Conservation (phyloP, 768 basidiomycete species). For the Coprinellus micaceus region DNA sequence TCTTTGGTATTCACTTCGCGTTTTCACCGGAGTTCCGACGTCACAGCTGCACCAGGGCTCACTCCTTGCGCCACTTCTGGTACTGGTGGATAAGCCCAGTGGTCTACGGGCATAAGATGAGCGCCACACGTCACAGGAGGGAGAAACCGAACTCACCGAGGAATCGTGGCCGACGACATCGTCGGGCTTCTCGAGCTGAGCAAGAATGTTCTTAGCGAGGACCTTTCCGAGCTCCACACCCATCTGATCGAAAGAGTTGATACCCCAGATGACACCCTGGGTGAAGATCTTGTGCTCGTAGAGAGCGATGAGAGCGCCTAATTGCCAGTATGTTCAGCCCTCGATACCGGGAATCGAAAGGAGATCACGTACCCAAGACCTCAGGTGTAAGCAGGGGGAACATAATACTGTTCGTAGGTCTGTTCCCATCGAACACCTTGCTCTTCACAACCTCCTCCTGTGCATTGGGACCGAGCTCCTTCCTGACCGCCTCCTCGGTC, state of each 20-base stretch:
- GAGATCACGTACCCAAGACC: slow-evolving; percentile 58
- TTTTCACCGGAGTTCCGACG: not conserved
- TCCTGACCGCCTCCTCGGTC: slow-evolving; percentile 80
- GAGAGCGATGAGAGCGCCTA: slow-evolving; percentile 77
- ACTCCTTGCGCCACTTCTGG: slow-evolving; percentile 83
- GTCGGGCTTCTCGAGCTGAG: slow-evolving; percentile 74
- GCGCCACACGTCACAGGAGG: slow-evolving; percentile 10
- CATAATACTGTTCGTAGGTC: slow-evolving; percentile 93
- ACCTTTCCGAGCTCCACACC: slow-evolving; percentile 98
- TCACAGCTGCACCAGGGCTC: slow-evolving; percentile 7
- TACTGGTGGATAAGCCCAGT: slow-evolving; percentile 97
- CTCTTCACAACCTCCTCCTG: slow-evolving; percentile 88
- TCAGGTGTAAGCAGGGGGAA: slow-evolving; percentile 91
- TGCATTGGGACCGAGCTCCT: slow-evolving; percentile 63
- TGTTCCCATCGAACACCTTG: slow-evolving; percentile 97
- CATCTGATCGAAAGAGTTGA: slow-evolving; percentile 99
- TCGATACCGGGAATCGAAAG: slow-evolving; percentile 10
- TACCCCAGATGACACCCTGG: slow-evolving; percentile 96
- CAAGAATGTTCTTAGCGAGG: slow-evolving; percentile 92
- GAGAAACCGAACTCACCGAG: slow-evolving; percentile 45
- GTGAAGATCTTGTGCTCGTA: slow-evolving; percentile 99
- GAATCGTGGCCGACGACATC: slow-evolving; percentile 88
- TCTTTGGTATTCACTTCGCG: not conserved
- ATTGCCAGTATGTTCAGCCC: not conserved
- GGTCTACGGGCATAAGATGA: slow-evolving; percentile 48